Base-by-base conservation (phyloP, 495 filamentous ascomycete genomes). In the Podospora sp. region DNA sequence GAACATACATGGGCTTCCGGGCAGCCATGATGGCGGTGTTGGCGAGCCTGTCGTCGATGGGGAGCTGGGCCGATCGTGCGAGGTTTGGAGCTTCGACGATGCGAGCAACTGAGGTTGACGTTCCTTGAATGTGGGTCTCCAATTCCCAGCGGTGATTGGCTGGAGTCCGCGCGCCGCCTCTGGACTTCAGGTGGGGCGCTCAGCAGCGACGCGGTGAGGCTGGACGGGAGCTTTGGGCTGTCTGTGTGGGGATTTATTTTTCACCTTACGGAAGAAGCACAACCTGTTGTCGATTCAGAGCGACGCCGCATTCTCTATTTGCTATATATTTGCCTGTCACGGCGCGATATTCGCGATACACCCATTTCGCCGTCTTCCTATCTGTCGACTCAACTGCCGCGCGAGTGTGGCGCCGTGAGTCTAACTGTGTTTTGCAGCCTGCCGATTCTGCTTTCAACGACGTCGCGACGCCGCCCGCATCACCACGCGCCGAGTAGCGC, bases 1-100 rank as follows among this genome's bases (percentile, higher is more conserved):
- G 20, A n/a, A 81, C 82, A 63, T 82, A 84, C 82, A 77, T 66
- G 70, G 82, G 78, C 73, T 81, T 81, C 70, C 82, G 77, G 70
- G 77, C 72, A 71, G 82, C 75, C 82, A 84, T 83, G 69, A 71
- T 80, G 76, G 75, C 74, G 71, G 76, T 78, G 65, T 68, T 68
- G 67, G 72, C 68, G 27, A 68, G 68, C 67, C 69, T 68, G 73
- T 65, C 60, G 69, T 69, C 62, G 69, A 63, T 69, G 61, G 65
- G 53, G 58, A 58, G 58, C 64, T 66, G 72, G 36, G 64, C 51
- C 56, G 57, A 55, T 27, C 18, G 18, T 75, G 73, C 66, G 73
- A 71, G 65, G 69, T 73, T 75, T 76, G 74, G 71, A 72, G 67
- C 70, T 72, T 60, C 59, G n/a, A 62, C 29, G 65, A 70, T 65